These are phyloP conservation scores for Ulota crispa DNA, from an alignment of 225 moss, liverwort and hornwort genomes.

Conservation along the genomic window DNA sequence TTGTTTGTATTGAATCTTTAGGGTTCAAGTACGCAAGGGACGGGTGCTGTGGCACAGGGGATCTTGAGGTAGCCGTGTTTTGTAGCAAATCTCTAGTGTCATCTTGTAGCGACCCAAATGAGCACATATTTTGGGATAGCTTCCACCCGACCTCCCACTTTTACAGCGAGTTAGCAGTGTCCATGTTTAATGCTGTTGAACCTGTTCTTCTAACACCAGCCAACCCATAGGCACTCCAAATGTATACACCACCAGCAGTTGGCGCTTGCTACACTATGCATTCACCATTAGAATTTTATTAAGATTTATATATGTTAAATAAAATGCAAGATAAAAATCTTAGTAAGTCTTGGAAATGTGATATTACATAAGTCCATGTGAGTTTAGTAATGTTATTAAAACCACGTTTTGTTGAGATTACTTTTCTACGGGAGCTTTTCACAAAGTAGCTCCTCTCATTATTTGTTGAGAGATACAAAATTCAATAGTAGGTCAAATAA, in stretches of 20 bases:
- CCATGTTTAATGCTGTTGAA: constrained; percentile 6
- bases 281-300: too few relatives aligned
- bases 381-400: not conserved
- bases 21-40: constrained; percentile 49
- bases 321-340: too few relatives aligned
- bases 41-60: constrained; percentile 82
- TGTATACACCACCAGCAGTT: not conserved
- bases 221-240: constrained; percentile 21
- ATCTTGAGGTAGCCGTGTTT: constrained; percentile 55
- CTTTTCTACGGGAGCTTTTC: not conserved
- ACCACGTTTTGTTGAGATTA: not conserved
- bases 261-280: too few relatives aligned
- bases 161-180: constrained; percentile 43
- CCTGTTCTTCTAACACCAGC: constrained; percentile 26
- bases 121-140: constrained; percentile 83
- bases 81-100: constrained; percentile 50
- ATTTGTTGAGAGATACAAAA: not conserved
- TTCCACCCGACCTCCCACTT: constrained; percentile 71
- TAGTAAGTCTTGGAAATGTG: too few relatives aligned
- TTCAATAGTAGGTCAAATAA: not conserved
- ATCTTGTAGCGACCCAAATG: constrained; percentile 47
- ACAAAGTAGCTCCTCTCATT: not conserved
- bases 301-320: too few relatives aligned
- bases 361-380: too few relatives aligned
- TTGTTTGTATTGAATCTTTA: not conserved